Base-by-base conservation (phyloP, 225 moss, liverwort and hornwort genomes). In the Anthoceros angustus region DNA sequence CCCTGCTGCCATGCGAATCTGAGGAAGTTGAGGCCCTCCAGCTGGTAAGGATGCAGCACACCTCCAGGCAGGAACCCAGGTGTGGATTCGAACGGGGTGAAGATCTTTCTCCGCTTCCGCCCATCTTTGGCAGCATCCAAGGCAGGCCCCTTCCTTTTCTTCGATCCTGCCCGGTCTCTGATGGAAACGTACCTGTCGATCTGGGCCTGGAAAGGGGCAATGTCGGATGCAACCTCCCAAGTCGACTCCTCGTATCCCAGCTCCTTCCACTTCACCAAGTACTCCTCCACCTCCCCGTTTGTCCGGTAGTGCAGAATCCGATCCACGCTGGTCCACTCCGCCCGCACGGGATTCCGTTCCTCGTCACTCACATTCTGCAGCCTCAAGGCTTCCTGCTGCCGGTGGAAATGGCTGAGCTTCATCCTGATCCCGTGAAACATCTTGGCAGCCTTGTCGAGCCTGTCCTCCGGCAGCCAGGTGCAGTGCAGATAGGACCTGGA, bases 271-370 rank as follows among this genome's bases (percentile, higher is more conserved):
- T 98, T 98, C 70, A 98, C 84, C 75, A 91, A 84, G 73, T 82
- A 98, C 66, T 98, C 92, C 75, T 86, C 91, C 45, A 92, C 80
- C 73, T 88, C 91, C 24, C 87, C 95, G 68, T 84, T 88, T 70
- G 82, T 82, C 73, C 91, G 91, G 88, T 70, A 71, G 68, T 98
- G 91, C 66, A 98, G 91, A 55, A 98, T 80, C 43, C 95, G 85
- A 72, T 98, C 95, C 68, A 92, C 92, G 68, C 91, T 98, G n/a
- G 95, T 98, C 95, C 95, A 98, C 78, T 98, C 95, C 9, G 95
- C 86, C 80, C 95, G 79, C 43, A 98, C 84, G 43, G 89, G 82
- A 68, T 91, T 74, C 55, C 95, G 88, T 77, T 98, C 95, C 76
- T 98, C 95, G 21, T 98, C 95, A 12, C 90, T 76, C 24, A 91